These are phyloP conservation scores for Endogone sp. DNA, from an alignment of 192 early-diverging fungal species.

Conservation along the genomic window DNA sequence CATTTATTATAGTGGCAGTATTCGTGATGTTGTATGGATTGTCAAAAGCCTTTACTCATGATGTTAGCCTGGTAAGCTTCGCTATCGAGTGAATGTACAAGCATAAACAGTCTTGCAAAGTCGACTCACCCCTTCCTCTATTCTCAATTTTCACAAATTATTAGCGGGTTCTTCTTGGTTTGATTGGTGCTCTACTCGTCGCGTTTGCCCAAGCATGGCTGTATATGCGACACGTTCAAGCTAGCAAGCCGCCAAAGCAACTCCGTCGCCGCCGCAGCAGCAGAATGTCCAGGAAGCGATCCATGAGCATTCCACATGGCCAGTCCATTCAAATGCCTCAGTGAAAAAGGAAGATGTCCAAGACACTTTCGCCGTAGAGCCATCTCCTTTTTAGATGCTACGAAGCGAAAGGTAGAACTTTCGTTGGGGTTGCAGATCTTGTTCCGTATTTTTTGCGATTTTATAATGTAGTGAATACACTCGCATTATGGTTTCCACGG, in stretches of 20 bases:
- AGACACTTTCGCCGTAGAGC: not conserved
- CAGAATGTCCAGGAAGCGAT: not conserved
- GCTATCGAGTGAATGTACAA: not conserved
- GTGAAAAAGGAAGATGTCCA: not conserved
- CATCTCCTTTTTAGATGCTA: not conserved
- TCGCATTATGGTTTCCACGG: no score
- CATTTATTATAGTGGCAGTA: slow-evolving; percentile 19
- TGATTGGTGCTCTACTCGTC: slow-evolving; percentile 11
- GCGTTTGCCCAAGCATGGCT: slow-evolving; percentile 18
- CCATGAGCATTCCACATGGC: not conserved
- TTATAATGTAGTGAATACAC: not conserved
- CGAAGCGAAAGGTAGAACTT: not conserved
- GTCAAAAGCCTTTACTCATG: slow-evolving; percentile 16
- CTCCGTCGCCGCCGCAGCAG: not conserved
- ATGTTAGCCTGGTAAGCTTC: slow-evolving; percentile 16
- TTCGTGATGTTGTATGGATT: slow-evolving; percentile 21
- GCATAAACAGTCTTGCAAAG: not conserved
- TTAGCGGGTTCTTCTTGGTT: slow-evolving; percentile 20
- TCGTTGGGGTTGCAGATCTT: not conserved
- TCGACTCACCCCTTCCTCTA: not conserved
- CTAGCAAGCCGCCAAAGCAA: not conserved
- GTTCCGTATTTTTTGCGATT: not conserved
- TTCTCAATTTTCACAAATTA: not conserved
- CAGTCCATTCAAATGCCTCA: not conserved
- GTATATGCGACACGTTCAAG: slow-evolving; percentile 16